A percentile compares a stretch with the other conserved stretches of the same genome.
These are phyloP conservation scores for Coemansia sp. DNA, from an alignment of 192 early-diverging fungal genomes.

Conservation along the genomic window DNA sequence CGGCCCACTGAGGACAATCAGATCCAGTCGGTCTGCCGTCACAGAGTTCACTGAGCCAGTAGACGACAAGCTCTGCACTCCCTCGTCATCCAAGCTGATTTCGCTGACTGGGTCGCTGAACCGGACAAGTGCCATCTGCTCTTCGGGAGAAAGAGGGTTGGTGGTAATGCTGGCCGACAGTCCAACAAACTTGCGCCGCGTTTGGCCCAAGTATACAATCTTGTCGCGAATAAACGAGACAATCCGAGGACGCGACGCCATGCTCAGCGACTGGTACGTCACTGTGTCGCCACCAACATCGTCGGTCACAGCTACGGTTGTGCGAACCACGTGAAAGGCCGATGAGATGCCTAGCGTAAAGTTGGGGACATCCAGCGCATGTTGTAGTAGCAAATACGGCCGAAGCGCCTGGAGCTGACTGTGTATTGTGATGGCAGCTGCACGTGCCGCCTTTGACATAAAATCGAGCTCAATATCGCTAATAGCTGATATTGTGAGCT, in stretches of 20 bases:
- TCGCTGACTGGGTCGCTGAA: constrained; percentile 8
- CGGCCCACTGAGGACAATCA: constrained; percentile 18
- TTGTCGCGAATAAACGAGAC: constrained; percentile 6
- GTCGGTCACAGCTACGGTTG: background rate
- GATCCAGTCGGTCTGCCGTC: constrained; percentile 4
- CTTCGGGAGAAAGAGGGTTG: background rate
- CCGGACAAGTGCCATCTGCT: background rate
- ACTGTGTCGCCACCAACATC: background rate
- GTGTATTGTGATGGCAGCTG: background rate
- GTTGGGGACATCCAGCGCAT: constrained; percentile 6
- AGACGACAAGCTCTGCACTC: background rate
- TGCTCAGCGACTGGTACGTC: constrained; percentile 8
- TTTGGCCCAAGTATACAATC: constrained; percentile 14
- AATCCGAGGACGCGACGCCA: constrained; percentile 14
- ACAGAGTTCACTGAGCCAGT: background rate
- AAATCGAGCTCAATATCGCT: background rate
- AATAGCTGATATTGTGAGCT: background rate
- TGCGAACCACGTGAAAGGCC: background rate
- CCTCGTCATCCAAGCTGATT: background rate
- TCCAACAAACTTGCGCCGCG: constrained; percentile 6
- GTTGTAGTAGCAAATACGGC: background rate
- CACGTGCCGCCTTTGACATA: constrained; percentile 1
- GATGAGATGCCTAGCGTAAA: constrained; percentile 1
- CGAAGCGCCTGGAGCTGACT: background rate
- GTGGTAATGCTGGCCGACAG: background rate